Evolutionary conservation across 805 yeast genomes (phyloP).

Genomic region (Groenewaldozyma salmanticensis): DNA sequence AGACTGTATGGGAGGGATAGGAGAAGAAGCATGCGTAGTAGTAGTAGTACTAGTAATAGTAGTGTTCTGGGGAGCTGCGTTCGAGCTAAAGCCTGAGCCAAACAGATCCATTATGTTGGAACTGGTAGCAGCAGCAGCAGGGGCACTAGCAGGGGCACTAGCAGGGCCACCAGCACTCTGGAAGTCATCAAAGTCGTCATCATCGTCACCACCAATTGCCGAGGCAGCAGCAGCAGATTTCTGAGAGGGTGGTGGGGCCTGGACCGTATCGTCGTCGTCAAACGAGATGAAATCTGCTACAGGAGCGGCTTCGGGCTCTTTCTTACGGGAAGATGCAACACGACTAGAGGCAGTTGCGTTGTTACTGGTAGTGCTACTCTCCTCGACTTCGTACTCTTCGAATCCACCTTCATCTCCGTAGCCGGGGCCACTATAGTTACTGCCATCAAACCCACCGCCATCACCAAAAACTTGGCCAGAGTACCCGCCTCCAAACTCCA

Average conservation of each 20-base stretch:
- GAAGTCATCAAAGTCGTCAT: conserved; percentile 57
- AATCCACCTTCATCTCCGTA: conserved; percentile 29
- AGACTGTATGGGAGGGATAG: conserved; percentile 7
- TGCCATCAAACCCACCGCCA: conserved; percentile 32
- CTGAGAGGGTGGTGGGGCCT: conserved; percentile 11
- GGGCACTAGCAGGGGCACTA: conserved; percentile 11
- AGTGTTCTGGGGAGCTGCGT: conserved; percentile 10
- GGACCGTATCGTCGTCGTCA: conserved; percentile 20
- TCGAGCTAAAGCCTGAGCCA: conserved; percentile 8
- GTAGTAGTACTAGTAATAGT: conserved; percentile 9
- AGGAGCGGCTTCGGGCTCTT: conserved; percentile 7
- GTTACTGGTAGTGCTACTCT: conserved; percentile 1
- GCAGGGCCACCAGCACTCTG: conserved; percentile 45
- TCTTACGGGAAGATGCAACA: conserved; percentile 9
- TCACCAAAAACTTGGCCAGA: conserved; percentile 32
- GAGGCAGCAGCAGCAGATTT: conserved; percentile 13
- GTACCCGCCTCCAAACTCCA: conserved; percentile 28
- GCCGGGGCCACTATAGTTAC: conserved; percentile 25
- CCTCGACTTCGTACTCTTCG: conserved; percentile 28
- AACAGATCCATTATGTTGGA: conserved; percentile 17
- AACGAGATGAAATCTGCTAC: conserved; percentile 18
- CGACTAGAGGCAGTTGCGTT: conserved; percentile 5
- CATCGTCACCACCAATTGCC: conserved; percentile 32
- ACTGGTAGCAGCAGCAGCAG: conserved; percentile 7
- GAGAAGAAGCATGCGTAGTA: conserved; percentile 8